phyloP scores from a whole-genome alignment of 495 filamentous ascomycete species.

The Friedmanniomyces simplex region DNA sequence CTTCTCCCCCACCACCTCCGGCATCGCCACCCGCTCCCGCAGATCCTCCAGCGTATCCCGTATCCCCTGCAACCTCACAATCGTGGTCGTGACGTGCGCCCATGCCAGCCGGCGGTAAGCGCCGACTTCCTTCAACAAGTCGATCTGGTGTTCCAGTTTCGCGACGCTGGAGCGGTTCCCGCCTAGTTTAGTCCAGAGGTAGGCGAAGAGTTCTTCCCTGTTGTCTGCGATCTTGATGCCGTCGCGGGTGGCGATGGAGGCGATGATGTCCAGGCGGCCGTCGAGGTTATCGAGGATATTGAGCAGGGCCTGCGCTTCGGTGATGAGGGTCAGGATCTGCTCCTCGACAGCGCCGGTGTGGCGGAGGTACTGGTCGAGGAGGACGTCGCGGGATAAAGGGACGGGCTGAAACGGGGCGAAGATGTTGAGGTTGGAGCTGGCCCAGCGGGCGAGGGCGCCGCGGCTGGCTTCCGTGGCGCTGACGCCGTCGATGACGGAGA shows the following conservation, averaged over 20 bases:
- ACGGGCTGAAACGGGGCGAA: slow-evolving; percentile 50
- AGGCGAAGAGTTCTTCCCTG: slow-evolving; percentile 49
- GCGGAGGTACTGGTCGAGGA: slow-evolving; percentile 47
- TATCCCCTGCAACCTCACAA: slow-evolving; percentile 58
- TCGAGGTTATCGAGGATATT: slow-evolving; percentile 50
- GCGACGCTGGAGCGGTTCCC: slow-evolving; percentile 45
- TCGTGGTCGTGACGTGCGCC: slow-evolving; percentile 45
- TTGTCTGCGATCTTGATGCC: slow-evolving; percentile 37
- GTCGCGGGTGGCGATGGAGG: slow-evolving; percentile 50
- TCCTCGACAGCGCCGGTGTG: slow-evolving; percentile 55
- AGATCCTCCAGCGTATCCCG: slow-evolving; percentile 55
- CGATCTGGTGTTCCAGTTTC: slow-evolving; percentile 48
- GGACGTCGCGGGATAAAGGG: slow-evolving; percentile 38
- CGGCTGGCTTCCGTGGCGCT: slow-evolving; percentile 28
- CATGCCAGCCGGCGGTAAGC: slow-evolving; percentile 50
- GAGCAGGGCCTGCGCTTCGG: slow-evolving; percentile 54
- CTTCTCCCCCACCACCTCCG: slow-evolving; percentile 43
- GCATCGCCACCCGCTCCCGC: slow-evolving; percentile 51
- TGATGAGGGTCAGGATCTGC: slow-evolving; percentile 50
- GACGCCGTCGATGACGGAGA: slow-evolving; percentile 40
- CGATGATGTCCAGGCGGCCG: slow-evolving; percentile 50
- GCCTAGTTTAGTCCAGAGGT: slow-evolving; percentile 62
- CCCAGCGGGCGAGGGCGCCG: slow-evolving; percentile 34
- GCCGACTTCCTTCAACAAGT: slow-evolving; percentile 47
- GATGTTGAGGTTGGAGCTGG: slow-evolving; percentile 32